Base-by-base conservation (phyloP, 331 rosid species). In the Malus hybrid region DNA sequence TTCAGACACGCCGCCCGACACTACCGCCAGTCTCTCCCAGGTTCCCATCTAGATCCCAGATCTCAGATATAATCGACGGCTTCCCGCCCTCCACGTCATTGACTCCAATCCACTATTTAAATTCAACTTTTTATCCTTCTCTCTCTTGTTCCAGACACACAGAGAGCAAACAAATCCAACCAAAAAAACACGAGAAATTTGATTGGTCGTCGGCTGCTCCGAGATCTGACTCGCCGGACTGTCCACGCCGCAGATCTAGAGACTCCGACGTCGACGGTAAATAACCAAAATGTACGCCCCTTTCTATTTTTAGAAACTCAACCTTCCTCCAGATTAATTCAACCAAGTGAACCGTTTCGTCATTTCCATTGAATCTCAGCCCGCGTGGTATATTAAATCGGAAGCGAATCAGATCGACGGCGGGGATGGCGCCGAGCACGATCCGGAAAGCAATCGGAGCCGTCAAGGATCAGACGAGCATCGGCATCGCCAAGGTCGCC, bases 361-460 rank as follows among this genome's bases (percentile, higher is more conserved):
- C 16, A 36, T 13, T 65, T 65, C 53, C 11, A 0, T 42, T 22
- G 48, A 7, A 16, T 53, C 24, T 30, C 64, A 50, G 75, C 19
- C 0, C 20, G 57, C 39, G 24, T 13, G 13, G 6, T 24, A 24
- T 48, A 24, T 22, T 52, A 52, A 3, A 48, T 26, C 39, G 26
- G 56, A 48, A 7, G 75, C 12, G 55, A 61, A 46, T 66, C 11
- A 64, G 73, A 36, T 70, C 76, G 61, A 29, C 66, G 61, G 71
- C 79, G 53, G 77, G 34, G 71, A 93, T 95, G 99, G 90, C 97
- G 78, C 83, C 89, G 78, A 95, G 87, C 76, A 92, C 97, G 84
- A 92, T 95, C 69, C 91, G 99, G 32, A 95, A 92, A 69, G 99
- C 99, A 76, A 92, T 95, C 65, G 99, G 99, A 30, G 99, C 89